Percentiles rank a stretch among this genome's conserved stretches.
Evolutionary conservation across 2,329 filamentous ascomycete species (phyloP).

Genomic region (Akanthomyces lecanii): DNA sequence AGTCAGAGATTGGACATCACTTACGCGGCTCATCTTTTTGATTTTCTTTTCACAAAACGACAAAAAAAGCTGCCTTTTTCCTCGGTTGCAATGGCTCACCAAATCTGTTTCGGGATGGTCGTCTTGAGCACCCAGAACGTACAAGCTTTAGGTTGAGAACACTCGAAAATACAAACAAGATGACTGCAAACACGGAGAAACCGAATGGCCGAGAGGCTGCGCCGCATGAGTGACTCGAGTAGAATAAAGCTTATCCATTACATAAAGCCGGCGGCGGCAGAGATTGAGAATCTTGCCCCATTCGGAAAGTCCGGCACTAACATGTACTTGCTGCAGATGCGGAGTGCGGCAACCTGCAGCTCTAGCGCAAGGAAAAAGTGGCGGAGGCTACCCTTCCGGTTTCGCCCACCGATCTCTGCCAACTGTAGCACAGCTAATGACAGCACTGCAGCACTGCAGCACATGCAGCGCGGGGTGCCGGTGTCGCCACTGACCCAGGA

Average conservation of each 20-base stretch:
- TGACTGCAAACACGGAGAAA: constrained; percentile 3
- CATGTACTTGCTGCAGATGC: constrained; percentile 2
- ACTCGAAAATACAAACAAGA: constrained; percentile 17
- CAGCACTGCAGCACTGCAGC: background rate
- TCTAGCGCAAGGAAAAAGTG: constrained; percentile 3
- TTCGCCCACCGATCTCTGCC: constrained; percentile 1
- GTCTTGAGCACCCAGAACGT: constrained; percentile 25
- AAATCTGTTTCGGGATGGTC: constrained; percentile 9
- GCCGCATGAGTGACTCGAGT: background rate
- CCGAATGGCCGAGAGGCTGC: background rate
- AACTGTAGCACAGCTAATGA: background rate
- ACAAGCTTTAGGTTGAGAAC: constrained; percentile 20
- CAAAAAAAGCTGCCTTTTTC: background rate
- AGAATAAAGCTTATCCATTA: background rate
- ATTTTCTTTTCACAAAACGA: background rate
- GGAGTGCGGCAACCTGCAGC: constrained; percentile 14
- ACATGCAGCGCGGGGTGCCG: constrained; percentile 5
- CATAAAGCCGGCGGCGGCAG: background rate
- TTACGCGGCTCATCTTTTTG: background rate
- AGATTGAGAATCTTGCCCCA: background rate
- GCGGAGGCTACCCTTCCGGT: constrained; percentile 18
- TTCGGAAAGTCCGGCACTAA: constrained; percentile 15
- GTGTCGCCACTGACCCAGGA: constrained; percentile 8
- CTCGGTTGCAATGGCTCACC: constrained; percentile 8
- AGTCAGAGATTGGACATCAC: background rate